A percentile compares a stretch with the other conserved stretches of the same genome.
These are phyloP conservation scores for Alternaria triticina DNA, from an alignment of 2,329 filamentous ascomycete genomes.

Conservation along the genomic window DNA sequence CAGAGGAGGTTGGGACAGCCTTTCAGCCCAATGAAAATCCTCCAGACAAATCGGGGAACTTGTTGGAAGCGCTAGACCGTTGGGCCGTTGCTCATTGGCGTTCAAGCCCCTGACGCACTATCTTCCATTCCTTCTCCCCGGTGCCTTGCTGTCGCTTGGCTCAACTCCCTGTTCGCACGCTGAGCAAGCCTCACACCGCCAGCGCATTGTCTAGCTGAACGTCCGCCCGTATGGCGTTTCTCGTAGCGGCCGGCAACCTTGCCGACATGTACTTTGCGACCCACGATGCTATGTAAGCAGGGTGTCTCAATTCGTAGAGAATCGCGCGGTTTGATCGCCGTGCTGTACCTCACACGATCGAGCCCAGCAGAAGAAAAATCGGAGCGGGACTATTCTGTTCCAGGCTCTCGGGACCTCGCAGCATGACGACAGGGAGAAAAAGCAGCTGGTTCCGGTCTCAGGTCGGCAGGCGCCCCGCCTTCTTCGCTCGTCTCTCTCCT, in stretches of 20 bases:
- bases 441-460: conserved; percentile 22
- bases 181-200: conserved; percentile 37
- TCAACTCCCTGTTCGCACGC: conserved; percentile 17
- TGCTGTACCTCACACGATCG: conserved; percentile 21
- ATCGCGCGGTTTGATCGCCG: conserved; percentile 10
- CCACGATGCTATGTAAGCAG: background rate
- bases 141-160: conserved; percentile 20
- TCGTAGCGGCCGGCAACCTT: conserved; percentile 10
- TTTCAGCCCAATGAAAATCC: conserved; percentile 21
- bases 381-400: conserved; percentile 24
- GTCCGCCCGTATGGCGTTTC: conserved; percentile 15
- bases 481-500: conserved; percentile 9
- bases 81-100: conserved; percentile 37
- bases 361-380: conserved; percentile 18
- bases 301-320: background rate
- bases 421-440: conserved; percentile 41
- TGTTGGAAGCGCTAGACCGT: conserved; percentile 28
- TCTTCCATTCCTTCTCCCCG: conserved; percentile 8
- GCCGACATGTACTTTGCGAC: conserved; percentile 1
- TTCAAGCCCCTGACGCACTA: conserved; percentile 21
- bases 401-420: conserved; percentile 39
- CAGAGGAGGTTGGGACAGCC: conserved; percentile 25
- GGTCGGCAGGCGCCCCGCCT: conserved; percentile 26
- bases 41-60: conserved; percentile 36
- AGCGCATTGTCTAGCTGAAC: conserved; percentile 29